Conservation (phyloP, 345 rosid genomes). For the Kernera saxatilis region DNA sequence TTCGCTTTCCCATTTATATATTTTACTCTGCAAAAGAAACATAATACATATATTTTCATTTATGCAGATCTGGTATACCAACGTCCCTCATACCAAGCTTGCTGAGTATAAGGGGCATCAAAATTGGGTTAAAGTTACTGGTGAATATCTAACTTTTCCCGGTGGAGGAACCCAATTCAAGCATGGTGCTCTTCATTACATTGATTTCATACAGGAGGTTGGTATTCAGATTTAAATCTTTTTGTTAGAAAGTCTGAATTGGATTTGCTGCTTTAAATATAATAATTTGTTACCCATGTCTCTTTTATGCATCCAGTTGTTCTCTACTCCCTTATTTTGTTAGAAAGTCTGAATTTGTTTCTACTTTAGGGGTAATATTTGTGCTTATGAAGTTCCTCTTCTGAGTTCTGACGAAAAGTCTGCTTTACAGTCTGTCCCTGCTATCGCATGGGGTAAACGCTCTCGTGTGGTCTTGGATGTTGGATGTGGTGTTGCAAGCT, state of each 20-base stretch:
- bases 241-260: neutral
- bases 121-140: conserved; percentile 93
- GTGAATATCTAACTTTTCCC: conserved; percentile 93
- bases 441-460: conserved; percentile 75
- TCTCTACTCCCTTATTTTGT: neutral
- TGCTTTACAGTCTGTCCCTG: conserved; percentile 67
- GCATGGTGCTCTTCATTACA: conserved; percentile 88
- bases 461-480: conserved; percentile 89
- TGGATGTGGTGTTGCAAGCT: conserved; percentile 99
- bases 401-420: conserved; percentile 18
- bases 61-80: conserved; percentile 81
- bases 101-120: conserved; percentile 92
- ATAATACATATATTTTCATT: conserved; percentile 5
- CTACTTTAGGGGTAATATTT: neutral
- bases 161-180: conserved; percentile 98
- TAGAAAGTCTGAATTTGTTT: neutral
- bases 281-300: neutral
- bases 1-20: neutral
- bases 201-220: conserved; percentile 91
- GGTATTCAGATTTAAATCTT: conserved; percentile 16
- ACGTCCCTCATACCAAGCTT: conserved; percentile 92
- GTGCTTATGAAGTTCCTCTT: neutral
- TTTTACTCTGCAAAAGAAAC: neutral
- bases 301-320: neutral
- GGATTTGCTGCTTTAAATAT: neutral